Conservation (phyloP, 495 filamentous ascomycete genomes). For the Aspergillus nanangensis region DNA sequence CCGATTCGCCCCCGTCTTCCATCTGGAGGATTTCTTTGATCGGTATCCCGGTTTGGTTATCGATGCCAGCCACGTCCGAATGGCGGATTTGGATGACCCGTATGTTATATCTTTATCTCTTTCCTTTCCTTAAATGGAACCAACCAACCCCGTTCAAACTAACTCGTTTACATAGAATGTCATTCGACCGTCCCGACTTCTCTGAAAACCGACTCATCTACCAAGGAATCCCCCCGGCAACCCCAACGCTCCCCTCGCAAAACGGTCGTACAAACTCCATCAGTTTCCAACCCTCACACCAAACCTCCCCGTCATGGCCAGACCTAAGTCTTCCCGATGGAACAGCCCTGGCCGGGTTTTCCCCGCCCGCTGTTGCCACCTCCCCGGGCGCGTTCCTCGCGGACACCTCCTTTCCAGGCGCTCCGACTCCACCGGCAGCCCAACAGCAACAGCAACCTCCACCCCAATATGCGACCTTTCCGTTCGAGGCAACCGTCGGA, state of each 20-base stretch:
- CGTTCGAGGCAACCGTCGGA: slow-evolving; percentile 28
- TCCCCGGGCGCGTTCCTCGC: slow-evolving; percentile 30
- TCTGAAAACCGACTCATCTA: slow-evolving; percentile 13
- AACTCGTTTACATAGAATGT: background rate
- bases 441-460: slow-evolving; percentile 11
- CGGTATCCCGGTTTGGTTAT: slow-evolving; percentile 57
- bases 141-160: background rate
- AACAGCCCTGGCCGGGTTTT: slow-evolving; percentile 17
- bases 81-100: slow-evolving; percentile 46
- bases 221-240: slow-evolving; percentile 1
- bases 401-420: slow-evolving; percentile 9
- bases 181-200: slow-evolving; percentile 6
- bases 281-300: slow-evolving; percentile 11
- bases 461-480: slow-evolving; percentile 41
- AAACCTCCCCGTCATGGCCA: slow-evolving; percentile 7
- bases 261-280: slow-evolving; percentile 10
- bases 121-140: background rate
- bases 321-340: slow-evolving; percentile 6
- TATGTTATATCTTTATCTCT: background rate
- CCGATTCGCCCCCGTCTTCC: slow-evolving; percentile 73
- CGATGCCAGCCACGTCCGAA: slow-evolving; percentile 51
- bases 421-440: slow-evolving; percentile 18
- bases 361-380: slow-evolving; percentile 27
- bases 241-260: slow-evolving; percentile 23
- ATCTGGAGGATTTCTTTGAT: slow-evolving; percentile 83